Base-by-base conservation (phyloP, 805 yeast species). In the Phaffomyces thermotolerans region DNA sequence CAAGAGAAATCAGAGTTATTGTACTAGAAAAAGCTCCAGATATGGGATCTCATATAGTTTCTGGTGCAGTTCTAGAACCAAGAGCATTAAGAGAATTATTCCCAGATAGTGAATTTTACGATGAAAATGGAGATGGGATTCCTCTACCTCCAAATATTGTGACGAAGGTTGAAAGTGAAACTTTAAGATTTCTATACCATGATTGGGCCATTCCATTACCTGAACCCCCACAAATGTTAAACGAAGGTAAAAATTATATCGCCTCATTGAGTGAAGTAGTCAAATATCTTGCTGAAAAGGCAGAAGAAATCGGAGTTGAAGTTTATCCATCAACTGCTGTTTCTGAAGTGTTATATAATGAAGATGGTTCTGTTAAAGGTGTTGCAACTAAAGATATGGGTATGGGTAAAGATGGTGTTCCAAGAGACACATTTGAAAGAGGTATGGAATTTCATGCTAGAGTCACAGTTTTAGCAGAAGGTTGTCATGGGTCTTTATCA, bases 381-480 rank as follows among this genome's bases (percentile, higher is more conserved):
- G 90, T 91, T 5, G 96, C 96, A 6, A 93, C 99, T 2, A 84
- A 84, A 53, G 99, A 93, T 62, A 77, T 83, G 79, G 99, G 99
- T 14, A 67, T 93, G 15, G 74, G 80, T 40, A 81, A 79, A 52
- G 65, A 73, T 45, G 96, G 96, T 17, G 60, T 68, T 30, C 95
- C 96, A 27, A 85, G 82, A 56, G 84, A 76, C 50, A 71, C 77
- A n/a, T 93, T 87, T 63, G 96, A 93, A 64, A 75, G 95, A 51
- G 99, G 99, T 23, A 86, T 93, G 96, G 98, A 88, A 64, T 93
- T 93, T 64, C 93, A 83, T 53, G 87, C 99, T 5, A 78, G 93
- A 54, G 71, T 82, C 47, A 90, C 97, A 0, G 84, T 93, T 15
- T 72, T 93, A 29, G 96, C 96, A 6, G 99, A 93, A 66, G 99